These are phyloP conservation scores for Eimeria nieschulzi DNA, from an alignment of 169 alveolate species.

Conservation along the genomic window DNA sequence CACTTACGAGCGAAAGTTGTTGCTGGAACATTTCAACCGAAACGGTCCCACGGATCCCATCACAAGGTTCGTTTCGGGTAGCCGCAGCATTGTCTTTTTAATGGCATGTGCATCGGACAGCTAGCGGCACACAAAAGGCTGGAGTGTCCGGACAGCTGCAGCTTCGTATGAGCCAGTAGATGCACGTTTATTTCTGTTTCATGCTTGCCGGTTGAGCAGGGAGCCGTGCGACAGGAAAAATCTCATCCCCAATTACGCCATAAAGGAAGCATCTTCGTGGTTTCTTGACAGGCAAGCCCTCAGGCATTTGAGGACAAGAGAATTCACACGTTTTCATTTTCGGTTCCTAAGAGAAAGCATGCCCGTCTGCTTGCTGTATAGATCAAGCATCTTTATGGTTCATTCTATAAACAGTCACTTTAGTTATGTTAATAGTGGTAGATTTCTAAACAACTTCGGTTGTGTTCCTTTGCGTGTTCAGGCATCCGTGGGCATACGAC, in stretches of 20 bases:
- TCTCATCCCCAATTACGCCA: conserved; percentile 85
- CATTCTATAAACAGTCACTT: no score
- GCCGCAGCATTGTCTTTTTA: neutral
- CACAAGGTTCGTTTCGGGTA: conserved; percentile 75
- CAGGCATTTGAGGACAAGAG: neutral
- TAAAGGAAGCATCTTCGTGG: conserved; percentile 85
- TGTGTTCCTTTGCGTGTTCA: neutral
- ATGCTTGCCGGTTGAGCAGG: conserved; percentile 44
- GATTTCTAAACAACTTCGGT: no score
- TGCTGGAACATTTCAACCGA: conserved; percentile 84
- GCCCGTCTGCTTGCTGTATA: no score
- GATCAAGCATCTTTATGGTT: no score
- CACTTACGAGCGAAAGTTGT: conserved; percentile 85
- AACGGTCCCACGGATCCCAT: conserved; percentile 88
- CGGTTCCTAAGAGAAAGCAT: neutral
- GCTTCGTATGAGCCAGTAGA: no score
- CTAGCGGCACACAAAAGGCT: no score
- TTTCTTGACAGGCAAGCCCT: conserved; percentile 80
- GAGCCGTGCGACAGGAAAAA: conserved; percentile 78
- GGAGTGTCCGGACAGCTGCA: no score
- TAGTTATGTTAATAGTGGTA: no score
- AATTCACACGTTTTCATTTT: neutral
- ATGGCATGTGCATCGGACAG: no score
- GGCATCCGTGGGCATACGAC: conserved; percentile 67
- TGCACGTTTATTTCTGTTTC: no score